phyloP scores from a whole-genome alignment of 1,284 basidiomycete species.

The Microbotryum intermedium region DNA sequence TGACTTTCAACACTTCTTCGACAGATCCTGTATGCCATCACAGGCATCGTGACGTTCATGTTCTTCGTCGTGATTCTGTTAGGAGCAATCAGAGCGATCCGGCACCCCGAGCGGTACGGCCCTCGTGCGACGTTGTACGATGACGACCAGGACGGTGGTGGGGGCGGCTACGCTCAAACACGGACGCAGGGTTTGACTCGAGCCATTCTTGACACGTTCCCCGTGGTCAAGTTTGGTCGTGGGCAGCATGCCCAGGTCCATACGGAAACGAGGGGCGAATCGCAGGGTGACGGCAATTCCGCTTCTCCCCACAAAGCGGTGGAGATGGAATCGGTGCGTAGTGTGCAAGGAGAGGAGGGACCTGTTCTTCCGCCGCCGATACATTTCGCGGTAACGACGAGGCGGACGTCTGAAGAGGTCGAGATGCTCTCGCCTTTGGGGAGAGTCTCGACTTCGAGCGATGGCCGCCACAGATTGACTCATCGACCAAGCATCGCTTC shows the following conservation, averaged over 20 bases:
- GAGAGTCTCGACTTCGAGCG: neutral
- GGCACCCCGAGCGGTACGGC: conserved; percentile 85
- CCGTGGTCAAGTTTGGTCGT: conserved; percentile 71
- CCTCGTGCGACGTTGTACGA: conserved; percentile 45
- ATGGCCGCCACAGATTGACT: neutral
- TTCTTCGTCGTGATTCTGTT: conserved; percentile 61
- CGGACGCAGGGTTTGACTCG: conserved; percentile 70
- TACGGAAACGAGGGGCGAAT: neutral
- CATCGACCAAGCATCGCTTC: neutral
- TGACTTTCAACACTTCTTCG: conserved; percentile 39
- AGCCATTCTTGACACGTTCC: conserved; percentile 88
- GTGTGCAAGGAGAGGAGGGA: neutral
- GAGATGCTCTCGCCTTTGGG: neutral
- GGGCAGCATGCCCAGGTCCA: neutral
- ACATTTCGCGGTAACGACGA: neutral
- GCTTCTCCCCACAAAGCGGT: conserved; percentile 3
- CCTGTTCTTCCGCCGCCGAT: too few species aligned
- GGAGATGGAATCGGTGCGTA: conserved; percentile 9
- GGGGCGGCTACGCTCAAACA: conserved; percentile 49
- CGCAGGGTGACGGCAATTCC: conserved; percentile 1
- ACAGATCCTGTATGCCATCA: conserved; percentile 63
- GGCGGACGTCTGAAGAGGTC: conserved; percentile 2
- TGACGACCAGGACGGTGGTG: conserved; percentile 19
- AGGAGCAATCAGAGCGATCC: conserved; percentile 60
- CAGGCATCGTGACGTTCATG: conserved; percentile 62